Evolutionary conservation across 2,329 filamentous ascomycete genomes (phyloP), one percentile per base, ranked within the genome.

Genomic region (Sporothrix pseudoabietina): DNA sequence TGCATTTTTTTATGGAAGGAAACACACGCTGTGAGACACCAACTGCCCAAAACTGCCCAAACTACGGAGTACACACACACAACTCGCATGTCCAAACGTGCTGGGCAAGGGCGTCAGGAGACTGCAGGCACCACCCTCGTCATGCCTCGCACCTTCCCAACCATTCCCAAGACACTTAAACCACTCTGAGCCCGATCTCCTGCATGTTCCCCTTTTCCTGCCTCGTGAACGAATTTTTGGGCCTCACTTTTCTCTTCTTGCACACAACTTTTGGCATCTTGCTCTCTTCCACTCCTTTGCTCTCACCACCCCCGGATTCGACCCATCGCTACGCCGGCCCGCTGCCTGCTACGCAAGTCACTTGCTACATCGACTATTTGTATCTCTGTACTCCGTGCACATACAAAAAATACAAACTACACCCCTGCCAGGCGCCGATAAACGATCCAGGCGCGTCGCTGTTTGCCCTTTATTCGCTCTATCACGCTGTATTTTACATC

Each of bases 321-420:
- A 73, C 55, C 65, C 54, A 63, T 73, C 65, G 44, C 71, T 52
- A 52, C 41, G 26, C 65, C 22, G 44, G 63, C 47, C 72, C 66
- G 44, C 68, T 49, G 59, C 47, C 30, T 41, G 8, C 52, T 22
- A 19, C 44, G 44, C 12, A 35, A 66, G 22, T 47, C 22, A 47
- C 61, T 44, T 47, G 16, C 39, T 16, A 44, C 61, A 47, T 22
- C 10, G 26, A 30, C 22, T 47, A 55, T 26, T 66, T 47, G 61
- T 65, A 66, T 47, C 26, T 26, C 26, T 26, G 26, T 26, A 26
- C 26, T 26, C 26, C 26, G 26, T 26, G 2, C 26, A 26, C 61
- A 47, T 52, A 12, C 41, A 55, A 44, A 35, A 2, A 35, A 35
- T 35, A 35, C 41, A 49, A 49, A 55, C 32, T 12, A 49, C 41